Evolutionary conservation across 2,329 filamentous ascomycete species (phyloP).

Genomic region (Colletotrichum tanaceti): DNA sequence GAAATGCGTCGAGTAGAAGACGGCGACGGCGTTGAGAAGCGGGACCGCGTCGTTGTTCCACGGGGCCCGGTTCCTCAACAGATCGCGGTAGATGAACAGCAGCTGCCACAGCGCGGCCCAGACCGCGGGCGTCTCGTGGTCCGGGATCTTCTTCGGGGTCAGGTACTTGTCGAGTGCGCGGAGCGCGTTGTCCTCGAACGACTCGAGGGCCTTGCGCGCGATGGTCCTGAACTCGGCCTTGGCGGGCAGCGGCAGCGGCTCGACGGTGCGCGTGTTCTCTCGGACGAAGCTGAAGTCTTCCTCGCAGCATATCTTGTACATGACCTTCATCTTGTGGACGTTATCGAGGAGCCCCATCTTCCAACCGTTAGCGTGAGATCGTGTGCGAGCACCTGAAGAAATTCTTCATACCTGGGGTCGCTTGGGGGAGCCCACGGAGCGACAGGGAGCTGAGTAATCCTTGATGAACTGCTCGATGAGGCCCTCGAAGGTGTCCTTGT

Average conservation of each 20-base stretch:
- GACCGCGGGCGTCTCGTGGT: slow-evolving; percentile 56
- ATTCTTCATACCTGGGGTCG: slow-evolving; percentile 28
- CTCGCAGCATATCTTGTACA: slow-evolving; percentile 61
- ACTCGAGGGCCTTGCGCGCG: slow-evolving; percentile 52
- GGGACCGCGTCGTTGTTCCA: slow-evolving; percentile 5
- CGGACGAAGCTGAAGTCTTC: slow-evolving; percentile 40
- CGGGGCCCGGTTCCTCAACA: slow-evolving; percentile 44
- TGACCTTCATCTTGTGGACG: slow-evolving; percentile 60
- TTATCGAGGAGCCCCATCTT: slow-evolving; percentile 52
- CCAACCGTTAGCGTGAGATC: background rate
- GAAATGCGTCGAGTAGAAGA: slow-evolving; percentile 43
- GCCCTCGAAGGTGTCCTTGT: background rate
- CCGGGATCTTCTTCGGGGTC: slow-evolving; percentile 25
- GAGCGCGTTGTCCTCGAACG: slow-evolving; percentile 53
- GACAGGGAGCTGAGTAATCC: background rate
- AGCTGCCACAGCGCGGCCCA: slow-evolving; percentile 64
- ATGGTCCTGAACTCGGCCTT: slow-evolving; percentile 55
- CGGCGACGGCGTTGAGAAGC: slow-evolving; percentile 42
- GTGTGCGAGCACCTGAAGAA: too few relatives aligned
- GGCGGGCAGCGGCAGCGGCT: slow-evolving; percentile 52
- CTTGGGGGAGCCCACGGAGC: background rate
- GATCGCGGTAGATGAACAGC: slow-evolving; percentile 61
- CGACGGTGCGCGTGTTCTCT: slow-evolving; percentile 13
- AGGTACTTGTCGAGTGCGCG: slow-evolving; percentile 55
- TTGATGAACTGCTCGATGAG: slow-evolving; percentile 9